These are phyloP conservation scores for Phytopythium ostracodes DNA, from an alignment of 352 stramenopile genomes.

Conservation along the genomic window DNA sequence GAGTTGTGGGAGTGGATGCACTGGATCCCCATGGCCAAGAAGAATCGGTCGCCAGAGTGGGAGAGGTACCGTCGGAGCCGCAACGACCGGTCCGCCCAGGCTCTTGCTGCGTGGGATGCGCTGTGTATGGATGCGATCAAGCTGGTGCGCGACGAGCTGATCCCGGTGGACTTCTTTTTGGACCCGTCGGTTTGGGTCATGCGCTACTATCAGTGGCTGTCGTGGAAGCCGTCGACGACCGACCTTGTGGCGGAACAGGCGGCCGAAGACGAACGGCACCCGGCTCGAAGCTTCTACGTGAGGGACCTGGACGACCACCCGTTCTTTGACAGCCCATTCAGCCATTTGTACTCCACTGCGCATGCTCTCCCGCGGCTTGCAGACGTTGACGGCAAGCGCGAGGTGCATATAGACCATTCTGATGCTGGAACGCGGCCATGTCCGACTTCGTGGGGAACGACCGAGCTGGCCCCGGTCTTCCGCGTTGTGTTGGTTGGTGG, in stretches of 20 bases:
- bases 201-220: background rate
- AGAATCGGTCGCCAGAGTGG: background rate
- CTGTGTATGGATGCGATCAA: background rate
- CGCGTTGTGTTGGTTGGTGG: background rate
- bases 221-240: background rate
- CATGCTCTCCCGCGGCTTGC: background rate
- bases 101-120: background rate
- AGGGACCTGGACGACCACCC: background rate
- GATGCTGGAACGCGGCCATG: background rate
- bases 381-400: background rate
- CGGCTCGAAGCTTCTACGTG: slow-evolving; percentile 2
- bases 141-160: background rate
- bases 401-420: background rate
- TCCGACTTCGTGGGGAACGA: slow-evolving; percentile 2
- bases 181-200: slow-evolving; percentile 1
- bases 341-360: background rate
- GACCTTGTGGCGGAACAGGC: background rate
- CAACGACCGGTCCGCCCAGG: background rate
- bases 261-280: background rate
- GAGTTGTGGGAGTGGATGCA: slow-evolving; percentile 5
- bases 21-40: background rate
- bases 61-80: background rate
- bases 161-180: background rate
- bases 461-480: background rate
- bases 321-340: background rate